Percentiles rank a stretch among this genome's conserved stretches.
phyloP scores from a whole-genome alignment of 2,329 filamentous ascomycete genomes.

The Sclerotinia trifoliorum region DNA sequence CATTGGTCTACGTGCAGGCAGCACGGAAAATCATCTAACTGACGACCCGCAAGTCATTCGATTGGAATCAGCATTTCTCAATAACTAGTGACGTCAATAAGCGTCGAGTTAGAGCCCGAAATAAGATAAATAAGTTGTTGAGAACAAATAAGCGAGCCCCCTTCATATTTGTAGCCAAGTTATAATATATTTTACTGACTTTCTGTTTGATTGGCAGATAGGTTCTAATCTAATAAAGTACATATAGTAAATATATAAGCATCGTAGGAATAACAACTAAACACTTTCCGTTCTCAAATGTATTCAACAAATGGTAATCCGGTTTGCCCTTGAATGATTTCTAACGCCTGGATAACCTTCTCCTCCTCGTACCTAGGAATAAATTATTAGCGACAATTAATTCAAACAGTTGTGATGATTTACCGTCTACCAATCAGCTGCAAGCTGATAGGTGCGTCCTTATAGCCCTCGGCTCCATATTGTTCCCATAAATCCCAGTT shows the following conservation, averaged over 20 bases:
- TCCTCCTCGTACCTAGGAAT: conserved; percentile 42
- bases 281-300: conserved; percentile 18
- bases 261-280: too few species aligned
- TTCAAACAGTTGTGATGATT: not conserved
- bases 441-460: conserved; percentile 44
- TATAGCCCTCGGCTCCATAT: conserved; percentile 42
- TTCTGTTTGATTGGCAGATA: not conserved
- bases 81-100: not conserved
- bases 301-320: conserved; percentile 39
- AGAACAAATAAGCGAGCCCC: conserved; percentile 9
- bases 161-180: not conserved
- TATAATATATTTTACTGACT: not conserved
- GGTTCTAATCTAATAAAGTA: not conserved
- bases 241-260: not conserved
- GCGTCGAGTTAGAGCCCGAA: not conserved
- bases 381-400: conserved; percentile 24
- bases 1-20: not conserved
- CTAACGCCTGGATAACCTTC: conserved; percentile 41
- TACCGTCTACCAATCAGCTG: conserved; percentile 43
- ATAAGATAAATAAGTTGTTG: not conserved
- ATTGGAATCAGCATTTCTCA: too few species aligned
- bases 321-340: conserved; percentile 40
- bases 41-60: too few species aligned
- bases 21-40: too few species aligned
- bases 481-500: conserved; percentile 41